Evolutionary conservation across 78 protist species (phyloP).

Genomic region (Dictyostelium brefeldianum): DNA sequence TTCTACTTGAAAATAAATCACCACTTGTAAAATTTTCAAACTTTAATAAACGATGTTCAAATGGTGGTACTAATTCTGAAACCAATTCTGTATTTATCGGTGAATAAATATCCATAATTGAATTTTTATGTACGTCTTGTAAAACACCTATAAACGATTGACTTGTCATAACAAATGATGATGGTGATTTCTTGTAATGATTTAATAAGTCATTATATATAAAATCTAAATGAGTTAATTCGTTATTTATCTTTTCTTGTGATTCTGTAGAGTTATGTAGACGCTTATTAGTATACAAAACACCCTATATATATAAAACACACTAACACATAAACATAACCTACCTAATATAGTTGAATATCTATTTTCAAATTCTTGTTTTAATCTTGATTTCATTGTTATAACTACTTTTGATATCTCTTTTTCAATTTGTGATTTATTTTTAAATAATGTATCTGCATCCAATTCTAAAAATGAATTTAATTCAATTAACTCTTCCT

Average conservation of each 20-base stretch:
- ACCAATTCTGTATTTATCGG: conserved; percentile 60
- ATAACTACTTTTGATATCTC: conserved; percentile 21
- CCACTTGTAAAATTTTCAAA: conserved; percentile 28
- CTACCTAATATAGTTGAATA: conserved; percentile 44
- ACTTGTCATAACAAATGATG: conserved; percentile 40
- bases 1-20: conserved; percentile 8
- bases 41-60: conserved; percentile 41
- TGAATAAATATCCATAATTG: conserved; percentile 54
- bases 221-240: conserved; percentile 61
- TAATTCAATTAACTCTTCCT: conserved; percentile 65
- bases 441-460: conserved; percentile 43
- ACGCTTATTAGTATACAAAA: background rate
- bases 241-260: conserved; percentile 61
- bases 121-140: conserved; percentile 65
- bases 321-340: background rate
- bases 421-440: conserved; percentile 41
- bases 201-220: conserved; percentile 36
- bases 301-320: background rate
- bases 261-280: conserved; percentile 2
- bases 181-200: conserved; percentile 68
- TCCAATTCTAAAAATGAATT: conserved; percentile 60
- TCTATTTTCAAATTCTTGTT: conserved; percentile 28
- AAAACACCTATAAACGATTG: background rate
- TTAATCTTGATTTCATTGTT: conserved; percentile 46
- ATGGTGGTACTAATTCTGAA: conserved; percentile 47